Evolutionary conservation across 495 filamentous ascomycete genomes (phyloP), one percentile per base, ranked within the genome.

Genomic region (Clavariopsis aquatica): DNA sequence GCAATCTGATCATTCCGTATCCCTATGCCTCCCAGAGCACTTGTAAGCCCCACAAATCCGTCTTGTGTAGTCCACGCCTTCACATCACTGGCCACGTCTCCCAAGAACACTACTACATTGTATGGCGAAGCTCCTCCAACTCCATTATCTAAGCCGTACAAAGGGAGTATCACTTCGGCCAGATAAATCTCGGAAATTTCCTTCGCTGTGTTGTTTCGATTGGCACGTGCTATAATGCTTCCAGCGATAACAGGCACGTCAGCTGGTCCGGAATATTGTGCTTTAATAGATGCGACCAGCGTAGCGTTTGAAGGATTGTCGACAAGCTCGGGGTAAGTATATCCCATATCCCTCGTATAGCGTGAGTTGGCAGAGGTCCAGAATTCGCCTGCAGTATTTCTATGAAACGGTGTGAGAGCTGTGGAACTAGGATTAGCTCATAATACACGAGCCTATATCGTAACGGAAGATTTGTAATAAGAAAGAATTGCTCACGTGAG

Each of bases 31-130:
- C 47, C 56, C n/a, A 65, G 85, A 9, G 87, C 75, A 7, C 77
- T 76, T 53, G 85, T 76, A 7, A 81, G 80, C 7, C 84, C 87
- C 4, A 86, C 74, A 24, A 83, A 76, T 55, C 72, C 80, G 2
- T 72, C 61, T 1, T 78, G 77, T 31, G 70, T 68, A 13, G 75
- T 65, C 80, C 83, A 85, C 1, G 66, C 60, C 13, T 61, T 62
- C 0, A 77, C 65, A 57, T 82, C 73, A 4, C 76, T 74, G 3
- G 4, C 13, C 9, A 78, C 71, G 4, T 75, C 67, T 13, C 85
- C 85, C 13, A 88, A 64, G 75, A 87, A 90, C 55, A 89, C 68
- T 62, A 82, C 79, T 49, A 90, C 74, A 29, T 78, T 80, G 71
- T 84, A 85, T 1, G 81, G 36, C 10, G 60, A 31, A 20, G 38